Percentiles rank a stretch among this genome's conserved stretches.
Evolutionary conservation across 345 rosid genomes (phyloP).

Genomic region (Salix udensis): DNA sequence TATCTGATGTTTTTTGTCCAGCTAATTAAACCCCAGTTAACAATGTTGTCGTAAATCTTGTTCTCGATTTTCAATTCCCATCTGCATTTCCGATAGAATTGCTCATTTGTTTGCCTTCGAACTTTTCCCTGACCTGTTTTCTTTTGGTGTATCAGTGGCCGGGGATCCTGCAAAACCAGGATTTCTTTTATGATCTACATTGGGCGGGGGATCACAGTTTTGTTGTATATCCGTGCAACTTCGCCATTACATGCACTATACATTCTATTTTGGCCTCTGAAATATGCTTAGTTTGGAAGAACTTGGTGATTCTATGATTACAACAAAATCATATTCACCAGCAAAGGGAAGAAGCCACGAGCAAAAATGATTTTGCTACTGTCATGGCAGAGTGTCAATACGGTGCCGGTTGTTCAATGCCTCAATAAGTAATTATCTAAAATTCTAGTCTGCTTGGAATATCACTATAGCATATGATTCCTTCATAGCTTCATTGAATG

Average conservation of each 20-base stretch:
- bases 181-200: constrained; percentile 7
- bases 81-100: not conserved
- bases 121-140: not conserved
- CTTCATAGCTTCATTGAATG: constrained; percentile 6
- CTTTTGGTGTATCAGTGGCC: constrained; percentile 32
- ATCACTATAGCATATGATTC: not conserved
- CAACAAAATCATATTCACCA: too few species aligned
- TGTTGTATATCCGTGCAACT: not conserved
- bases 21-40: not conserved
- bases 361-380: not conserved
- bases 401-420: not conserved
- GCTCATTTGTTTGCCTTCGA: not conserved
- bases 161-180: constrained; percentile 31
- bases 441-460: not conserved
- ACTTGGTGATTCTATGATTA: not conserved
- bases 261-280: constrained; percentile 15
- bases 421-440: not conserved
- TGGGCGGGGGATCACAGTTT: not conserved
- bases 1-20: not conserved
- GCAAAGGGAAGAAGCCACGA: not conserved
- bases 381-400: not conserved
- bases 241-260: constrained; percentile 8
- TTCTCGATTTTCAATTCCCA: not conserved
- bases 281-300: constrained; percentile 13
- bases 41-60: not conserved